Conservation (phyloP, 805 yeast species). For the Debaryomyces maramus region DNA sequence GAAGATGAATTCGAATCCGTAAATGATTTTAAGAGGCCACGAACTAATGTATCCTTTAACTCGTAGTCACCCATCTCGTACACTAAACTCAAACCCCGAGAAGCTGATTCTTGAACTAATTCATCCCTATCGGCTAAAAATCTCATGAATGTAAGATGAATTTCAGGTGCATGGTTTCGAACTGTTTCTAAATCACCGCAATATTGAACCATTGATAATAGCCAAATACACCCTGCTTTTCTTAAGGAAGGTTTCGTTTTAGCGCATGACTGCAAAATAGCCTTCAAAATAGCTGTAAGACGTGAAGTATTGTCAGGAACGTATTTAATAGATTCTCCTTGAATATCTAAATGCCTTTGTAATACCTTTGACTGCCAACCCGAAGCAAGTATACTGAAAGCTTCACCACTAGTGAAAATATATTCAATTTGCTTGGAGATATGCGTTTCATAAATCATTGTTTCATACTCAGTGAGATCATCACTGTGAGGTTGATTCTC, state of each 20-base stretch:
- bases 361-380: slow-evolving; percentile 74
- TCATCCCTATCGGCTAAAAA: slow-evolving; percentile 83
- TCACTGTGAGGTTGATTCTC: slow-evolving; percentile 8
- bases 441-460: slow-evolving; percentile 55
- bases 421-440: slow-evolving; percentile 71
- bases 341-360: slow-evolving; percentile 54
- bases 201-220: slow-evolving; percentile 75
- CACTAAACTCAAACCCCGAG: slow-evolving; percentile 79
- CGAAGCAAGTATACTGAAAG: slow-evolving; percentile 64
- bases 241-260: slow-evolving; percentile 73
- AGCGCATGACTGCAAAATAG: slow-evolving; percentile 52
- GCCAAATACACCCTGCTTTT: slow-evolving; percentile 81
- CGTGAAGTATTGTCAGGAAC: slow-evolving; percentile 20
- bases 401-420: slow-evolving; percentile 81
- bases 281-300: slow-evolving; percentile 40
- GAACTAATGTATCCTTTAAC: slow-evolving; percentile 70
- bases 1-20: slow-evolving; percentile 60
- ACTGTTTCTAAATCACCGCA: slow-evolving; percentile 52
- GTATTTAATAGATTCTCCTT: slow-evolving; percentile 24
- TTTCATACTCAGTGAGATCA: slow-evolving; percentile 37
- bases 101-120: slow-evolving; percentile 86
- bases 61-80: slow-evolving; percentile 74
- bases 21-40: slow-evolving; percentile 71
- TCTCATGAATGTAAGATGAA: slow-evolving; percentile 74
- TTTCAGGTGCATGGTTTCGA: slow-evolving; percentile 47